These are phyloP conservation scores for Volvox carteri DNA, from an alignment of 163 green algal genomes.

Conservation along the genomic window DNA sequence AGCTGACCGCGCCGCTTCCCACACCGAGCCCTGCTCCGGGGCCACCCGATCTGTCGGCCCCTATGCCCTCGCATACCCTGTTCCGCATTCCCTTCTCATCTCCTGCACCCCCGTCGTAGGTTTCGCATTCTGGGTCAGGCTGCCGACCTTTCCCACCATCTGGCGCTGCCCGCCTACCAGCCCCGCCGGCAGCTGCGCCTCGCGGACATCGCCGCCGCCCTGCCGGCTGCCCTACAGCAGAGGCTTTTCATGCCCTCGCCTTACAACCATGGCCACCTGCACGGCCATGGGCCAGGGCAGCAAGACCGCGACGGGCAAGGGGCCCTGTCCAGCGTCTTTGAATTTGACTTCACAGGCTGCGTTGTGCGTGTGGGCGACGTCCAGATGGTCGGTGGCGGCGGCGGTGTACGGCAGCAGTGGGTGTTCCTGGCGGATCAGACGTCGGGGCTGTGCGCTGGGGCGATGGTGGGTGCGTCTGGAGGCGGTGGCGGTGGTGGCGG, in stretches of 20 bases:
- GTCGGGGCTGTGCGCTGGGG: constrained; percentile 14
- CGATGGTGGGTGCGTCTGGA: neutral
- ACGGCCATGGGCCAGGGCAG: neutral
- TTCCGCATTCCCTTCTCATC: no score
- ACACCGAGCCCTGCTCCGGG: no score
- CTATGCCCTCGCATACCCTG: no score
- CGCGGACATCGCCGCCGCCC: neutral
- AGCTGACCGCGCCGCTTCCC: no score
- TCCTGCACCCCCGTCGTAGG: neutral
- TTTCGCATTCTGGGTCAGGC: constrained; percentile 26
- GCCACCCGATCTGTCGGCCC: no score
- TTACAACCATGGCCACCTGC: neutral
- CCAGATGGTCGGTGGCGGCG: neutral
- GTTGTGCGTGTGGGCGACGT: constrained; percentile 34
- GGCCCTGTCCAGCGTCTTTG: constrained; percentile 16
- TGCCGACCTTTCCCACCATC: constrained; percentile 26
- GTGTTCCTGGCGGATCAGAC: constrained; percentile 54
- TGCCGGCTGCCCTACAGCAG: constrained; percentile 2
- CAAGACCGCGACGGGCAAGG: neutral
- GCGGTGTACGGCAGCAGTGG: constrained; percentile 37
- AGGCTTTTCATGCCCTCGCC: neutral
- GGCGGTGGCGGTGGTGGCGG: constrained; percentile 13
- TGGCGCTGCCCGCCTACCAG: constrained; percentile 11
- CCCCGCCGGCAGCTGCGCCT: constrained; percentile 36
- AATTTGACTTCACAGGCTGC: constrained; percentile 39